Conservation (phyloP, 2,329 filamentous ascomycete species). For the Trichoderma simmonsii region DNA sequence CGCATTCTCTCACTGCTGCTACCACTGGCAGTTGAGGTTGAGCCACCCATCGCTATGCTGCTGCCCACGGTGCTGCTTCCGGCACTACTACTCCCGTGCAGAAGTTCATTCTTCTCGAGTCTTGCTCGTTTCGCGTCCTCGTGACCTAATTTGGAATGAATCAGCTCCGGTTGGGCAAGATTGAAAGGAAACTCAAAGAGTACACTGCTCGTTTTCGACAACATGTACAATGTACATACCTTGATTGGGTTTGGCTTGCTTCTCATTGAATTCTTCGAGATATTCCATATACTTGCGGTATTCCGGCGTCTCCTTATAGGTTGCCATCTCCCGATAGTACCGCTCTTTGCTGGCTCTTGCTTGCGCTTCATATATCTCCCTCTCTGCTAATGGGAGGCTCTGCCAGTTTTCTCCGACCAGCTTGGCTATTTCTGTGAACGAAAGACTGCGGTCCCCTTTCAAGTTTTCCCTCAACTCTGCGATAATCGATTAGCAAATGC, state of each 20-base stretch:
- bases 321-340: conserved; percentile 67
- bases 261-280: conserved; percentile 73
- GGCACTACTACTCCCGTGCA: conserved; percentile 34
- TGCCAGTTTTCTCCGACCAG: conserved; percentile 82
- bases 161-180: conserved; percentile 11
- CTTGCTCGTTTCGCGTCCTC: conserved; percentile 50
- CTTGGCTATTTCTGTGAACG: conserved; percentile 81
- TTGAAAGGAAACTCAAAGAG: background rate
- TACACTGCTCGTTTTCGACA: background rate
- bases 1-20: conserved; percentile 47
- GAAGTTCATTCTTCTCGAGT: conserved; percentile 38
- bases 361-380: conserved; percentile 69
- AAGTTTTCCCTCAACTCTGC: conserved; percentile 73
- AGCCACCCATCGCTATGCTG: conserved; percentile 38
- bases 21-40: conserved; percentile 40
- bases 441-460: conserved; percentile 66
- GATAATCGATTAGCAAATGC: background rate
- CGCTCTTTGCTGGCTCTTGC: conserved; percentile 72
- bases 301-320: conserved; percentile 74
- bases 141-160: conserved; percentile 21
- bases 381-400: conserved; percentile 61
- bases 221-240: conserved; percentile 39
- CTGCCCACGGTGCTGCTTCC: conserved; percentile 30
- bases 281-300: conserved; percentile 70
- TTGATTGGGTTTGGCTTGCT: conserved; percentile 58